phyloP scores from a whole-genome alignment of 768 basidiomycete species.

The Lentinula lateritia region DNA sequence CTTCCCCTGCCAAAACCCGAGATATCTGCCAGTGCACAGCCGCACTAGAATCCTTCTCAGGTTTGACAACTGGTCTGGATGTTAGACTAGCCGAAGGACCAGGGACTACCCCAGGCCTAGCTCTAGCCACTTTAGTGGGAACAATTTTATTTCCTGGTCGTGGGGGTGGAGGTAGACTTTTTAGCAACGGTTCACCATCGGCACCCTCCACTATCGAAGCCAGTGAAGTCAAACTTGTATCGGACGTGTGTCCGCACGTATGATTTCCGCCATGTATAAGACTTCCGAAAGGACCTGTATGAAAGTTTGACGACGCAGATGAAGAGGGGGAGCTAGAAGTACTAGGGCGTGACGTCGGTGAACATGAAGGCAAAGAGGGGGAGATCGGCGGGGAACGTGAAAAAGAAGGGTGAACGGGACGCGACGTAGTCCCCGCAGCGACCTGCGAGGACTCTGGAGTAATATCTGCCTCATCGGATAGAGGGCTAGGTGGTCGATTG shows the following conservation, averaged over 20 bases:
- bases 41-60: not conserved
- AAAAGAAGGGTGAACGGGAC: not conserved
- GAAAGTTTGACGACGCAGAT: not conserved
- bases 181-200: not conserved
- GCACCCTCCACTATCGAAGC: not conserved
- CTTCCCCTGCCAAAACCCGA: not conserved
- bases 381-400: not conserved
- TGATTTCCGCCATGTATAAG: not conserved
- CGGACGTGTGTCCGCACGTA: not conserved
- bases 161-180: conserved; percentile 17
- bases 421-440: not conserved
- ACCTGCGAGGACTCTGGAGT: not conserved
- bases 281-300: not conserved
- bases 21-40: not conserved
- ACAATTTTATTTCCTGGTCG: conserved; percentile 6
- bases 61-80: not conserved
- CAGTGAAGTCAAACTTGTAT: not conserved
- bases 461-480: not conserved
- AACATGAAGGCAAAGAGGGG: not conserved
- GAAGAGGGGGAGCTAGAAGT: not conserved
- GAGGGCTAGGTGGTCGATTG: not conserved
- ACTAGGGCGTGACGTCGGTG: not conserved
- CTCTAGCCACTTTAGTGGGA: not conserved
- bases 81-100: not conserved
- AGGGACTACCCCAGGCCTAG: not conserved